Evolutionary conservation across 345 rosid species (phyloP), one percentile per base, ranked within the genome.

Genomic region (Carallia brachiata): DNA sequence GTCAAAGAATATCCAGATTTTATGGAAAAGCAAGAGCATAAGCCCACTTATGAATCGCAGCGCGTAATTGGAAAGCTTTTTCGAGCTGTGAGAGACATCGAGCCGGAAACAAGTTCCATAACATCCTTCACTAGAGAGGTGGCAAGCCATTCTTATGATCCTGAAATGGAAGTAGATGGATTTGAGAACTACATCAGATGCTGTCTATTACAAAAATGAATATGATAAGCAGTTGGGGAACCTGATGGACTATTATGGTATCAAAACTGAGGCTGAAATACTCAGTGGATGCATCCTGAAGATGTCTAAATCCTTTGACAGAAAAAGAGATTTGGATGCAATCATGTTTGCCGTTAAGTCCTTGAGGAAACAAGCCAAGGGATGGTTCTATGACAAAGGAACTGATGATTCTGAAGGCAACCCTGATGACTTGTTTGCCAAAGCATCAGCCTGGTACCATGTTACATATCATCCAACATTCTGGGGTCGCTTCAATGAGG

Each of bases 201-300:
- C 92, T 27, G 65, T 37, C 23, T 23, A 53, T 37, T 55, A 72
- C 71, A 87, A 85, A 66, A 69, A 64, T 2, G 61, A 64, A 6
- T 87, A 83, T 15, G 88, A 85, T 31, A 39, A 73, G 61, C 82
- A 77, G 30, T 52, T 87, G 67, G 84, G 82, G 1, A 84, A 72
- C 63, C 47, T 85, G 78, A 74, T 87, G 87, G 85, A 80, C 10
- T 79, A 74, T 7, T 85, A 77, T 48, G 85, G 88, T 60, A 73
- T 87, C 59, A 77, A 78, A 73, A 83, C 84, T 0, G 89, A 87
- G 59, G 86, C 86, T n/a, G 92, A 87, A 73, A 78, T 87, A 31
- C 73, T 87, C 6, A 77, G 82, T 13, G 92, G 92, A 0, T 68
- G 82, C 27, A 77, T 88, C 30, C 70, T 78, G 80, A 79, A 69